Base-by-base conservation (phyloP, 2,329 filamentous ascomycete genomes). In the Talaromyces albobiverticillius region DNA sequence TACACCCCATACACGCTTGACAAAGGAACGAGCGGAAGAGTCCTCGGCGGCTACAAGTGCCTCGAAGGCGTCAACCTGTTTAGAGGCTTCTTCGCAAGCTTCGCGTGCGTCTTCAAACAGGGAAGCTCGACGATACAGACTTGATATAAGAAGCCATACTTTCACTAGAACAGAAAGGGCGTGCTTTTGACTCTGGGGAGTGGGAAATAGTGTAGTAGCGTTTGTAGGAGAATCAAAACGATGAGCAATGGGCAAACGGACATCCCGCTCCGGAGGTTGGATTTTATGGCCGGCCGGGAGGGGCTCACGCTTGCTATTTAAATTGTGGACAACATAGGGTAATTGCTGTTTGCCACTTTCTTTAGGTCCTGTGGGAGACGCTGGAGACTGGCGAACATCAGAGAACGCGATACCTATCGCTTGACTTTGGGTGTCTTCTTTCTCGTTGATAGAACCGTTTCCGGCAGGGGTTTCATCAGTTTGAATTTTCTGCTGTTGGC, bases 61-160 rank as follows among this genome's bases (percentile, higher is more conserved):
- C 70, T 96, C 90, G 10, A 96, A 79, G 0, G 74, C 76, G 60
- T 87, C 79, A 1, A 90, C 85, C 32, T 96, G 79, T 65, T 88
- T 89, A 56, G 84, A 80, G 1, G 93, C 94, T 76, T 97, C 94
- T 10, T 84, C 80, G 25, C 92, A 83, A 6, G 93, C 90, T 50
- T 86, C 89, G 61, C 83, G 83, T 11, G 89, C 85, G 67, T 97
- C 93, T 18, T 92, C 87, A 53, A 84, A 83, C 76, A 95, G 84
- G 8, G 82, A 82, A 7, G 93, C 90, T 51, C 90, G 83, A 25
- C 90, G 84, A 67, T 97, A 99, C 60, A 97, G 86, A 0, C 88
- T 88, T 2, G 90, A 88, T 57, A 96, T 90, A 67, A 94, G 87
- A 8, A 96, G 78, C 94, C 94, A 99, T 29, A 96, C 85, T 60